Evolutionary conservation across 768 basidiomycete genomes (phyloP).

Genomic region (Boletus bicolor): DNA sequence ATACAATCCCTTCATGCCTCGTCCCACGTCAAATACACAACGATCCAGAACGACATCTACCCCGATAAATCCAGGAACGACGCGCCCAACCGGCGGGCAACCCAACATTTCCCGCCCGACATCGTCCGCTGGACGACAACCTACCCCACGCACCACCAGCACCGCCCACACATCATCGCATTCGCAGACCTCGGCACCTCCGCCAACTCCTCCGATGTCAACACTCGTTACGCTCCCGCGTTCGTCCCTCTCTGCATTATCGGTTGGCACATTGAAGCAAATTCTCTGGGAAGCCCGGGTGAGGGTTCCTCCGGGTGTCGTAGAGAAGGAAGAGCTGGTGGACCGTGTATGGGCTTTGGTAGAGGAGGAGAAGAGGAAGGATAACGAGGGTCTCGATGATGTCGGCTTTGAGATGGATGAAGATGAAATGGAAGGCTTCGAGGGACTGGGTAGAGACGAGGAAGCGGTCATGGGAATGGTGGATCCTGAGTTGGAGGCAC

Average conservation of each 20-base stretch:
- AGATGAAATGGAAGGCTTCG: constrained; percentile 30
- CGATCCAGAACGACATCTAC: constrained; percentile 24
- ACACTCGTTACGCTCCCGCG: constrained; percentile 61
- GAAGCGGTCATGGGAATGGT: constrained; percentile 15
- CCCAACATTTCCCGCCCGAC: constrained; percentile 13
- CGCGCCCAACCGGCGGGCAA: constrained; percentile 1
- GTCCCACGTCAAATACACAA: constrained; percentile 7
- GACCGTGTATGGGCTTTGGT: constrained; percentile 59
- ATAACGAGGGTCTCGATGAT: constrained; percentile 39
- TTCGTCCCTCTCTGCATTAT: constrained; percentile 55
- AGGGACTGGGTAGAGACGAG: constrained; percentile 20
- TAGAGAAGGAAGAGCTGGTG: constrained; percentile 90
- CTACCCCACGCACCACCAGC: constrained; percentile 8
- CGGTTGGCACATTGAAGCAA: constrained; percentile 71
- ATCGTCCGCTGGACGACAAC: constrained; percentile 17
- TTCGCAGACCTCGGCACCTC: constrained; percentile 34
- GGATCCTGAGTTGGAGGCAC: constrained; percentile 16
- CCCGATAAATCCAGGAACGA: constrained; percentile 13
- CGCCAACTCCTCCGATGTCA: constrained; percentile 53
- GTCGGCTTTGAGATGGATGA: constrained; percentile 16
- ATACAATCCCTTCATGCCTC: constrained; percentile 16
- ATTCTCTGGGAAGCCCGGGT: constrained; percentile 82
- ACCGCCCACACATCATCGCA: constrained; percentile 10
- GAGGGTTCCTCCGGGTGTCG: constrained; percentile 44
- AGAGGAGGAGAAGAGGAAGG: constrained; percentile 58